Conservation (phyloP, 768 basidiomycete species). For the Trametes cinnabarina region DNA sequence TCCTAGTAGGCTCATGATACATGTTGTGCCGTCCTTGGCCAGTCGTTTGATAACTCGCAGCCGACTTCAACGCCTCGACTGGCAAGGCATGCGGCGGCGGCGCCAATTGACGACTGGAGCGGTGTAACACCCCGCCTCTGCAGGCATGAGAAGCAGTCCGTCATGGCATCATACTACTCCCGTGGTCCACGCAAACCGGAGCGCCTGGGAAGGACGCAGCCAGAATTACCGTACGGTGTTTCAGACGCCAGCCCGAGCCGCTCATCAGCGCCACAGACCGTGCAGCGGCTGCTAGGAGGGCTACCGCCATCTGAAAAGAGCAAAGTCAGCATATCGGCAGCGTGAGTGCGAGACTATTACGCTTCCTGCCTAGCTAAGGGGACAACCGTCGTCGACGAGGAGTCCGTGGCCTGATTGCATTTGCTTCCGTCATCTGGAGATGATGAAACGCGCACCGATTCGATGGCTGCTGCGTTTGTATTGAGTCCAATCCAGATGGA, state of each 20-base stretch:
- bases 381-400: too few relatives aligned
- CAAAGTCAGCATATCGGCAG: constrained; percentile 3
- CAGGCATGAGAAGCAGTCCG: background rate
- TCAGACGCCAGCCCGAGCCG: constrained; percentile 18
- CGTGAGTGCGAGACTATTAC: background rate
- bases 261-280: constrained; percentile 18
- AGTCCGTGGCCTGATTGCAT: constrained; percentile 6
- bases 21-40: background rate
- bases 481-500: background rate
- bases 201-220: constrained; percentile 14
- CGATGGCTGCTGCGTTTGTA: constrained; percentile 1
- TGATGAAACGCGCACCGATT: constrained; percentile 9
- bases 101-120: background rate
- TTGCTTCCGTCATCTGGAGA: constrained; percentile 17
- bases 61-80: background rate
- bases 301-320: constrained; percentile 1
- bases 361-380: too few relatives aligned
- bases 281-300: constrained; percentile 3
- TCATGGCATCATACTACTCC: background rate
- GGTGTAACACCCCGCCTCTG: background rate
- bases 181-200: constrained; percentile 20
- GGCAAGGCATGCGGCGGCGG: background rate
- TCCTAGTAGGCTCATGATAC: background rate
- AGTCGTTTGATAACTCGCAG: background rate
- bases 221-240: constrained; percentile 11